Evolutionary conservation across 192 early-diverging fungal species (phyloP), one percentile per base, ranked within the genome.

Genomic region (Pilobolus umbonatus): DNA sequence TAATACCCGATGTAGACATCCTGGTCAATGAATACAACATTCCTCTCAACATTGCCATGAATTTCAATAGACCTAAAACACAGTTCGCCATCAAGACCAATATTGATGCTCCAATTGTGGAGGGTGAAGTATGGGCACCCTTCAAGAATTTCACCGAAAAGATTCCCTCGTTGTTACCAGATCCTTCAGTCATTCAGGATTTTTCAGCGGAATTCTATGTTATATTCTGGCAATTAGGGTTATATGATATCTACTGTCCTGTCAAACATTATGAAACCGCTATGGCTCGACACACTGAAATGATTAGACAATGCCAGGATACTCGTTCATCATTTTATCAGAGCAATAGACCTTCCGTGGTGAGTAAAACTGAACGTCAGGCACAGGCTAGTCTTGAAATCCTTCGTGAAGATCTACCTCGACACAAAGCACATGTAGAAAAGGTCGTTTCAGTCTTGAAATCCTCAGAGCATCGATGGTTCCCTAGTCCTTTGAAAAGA

Each of bases 211-310:
- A 83, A 19, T 94, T 93, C 53, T 94, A 85, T 62, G 70, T 78
- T 7, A 82, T 81, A 0, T 94, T 92, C 60, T 94, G 91, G 91
- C 85, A 86, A 40, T 64, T 94, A 10, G 65, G 70, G 4, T 60
- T 93, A 4, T 86, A 86, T 61, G 91, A 94, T 60, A 86, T 94
- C 12, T 64, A 75, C 34, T 78, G 85, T 15, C 89, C 88, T 19
- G 68, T 68, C 32, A 59, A 67, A 7, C 79, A 79, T 40, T 94
- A 94, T 70, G 49, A 68, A 31, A 45, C 67, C 4, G 80, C 85
- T 44, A 83, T 85, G 44, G 65, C 69, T 11, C 80, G 75, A 21
- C 72, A 80, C 26, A 73, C 69, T 36, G 60, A 71, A 25, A 64
- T 39, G 19, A 60, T 72, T 24, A 35, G 40, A 4, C 67, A 69